phyloP scores from a whole-genome alignment of 306 rosid species.

The Trichosanthes cucumerina region DNA sequence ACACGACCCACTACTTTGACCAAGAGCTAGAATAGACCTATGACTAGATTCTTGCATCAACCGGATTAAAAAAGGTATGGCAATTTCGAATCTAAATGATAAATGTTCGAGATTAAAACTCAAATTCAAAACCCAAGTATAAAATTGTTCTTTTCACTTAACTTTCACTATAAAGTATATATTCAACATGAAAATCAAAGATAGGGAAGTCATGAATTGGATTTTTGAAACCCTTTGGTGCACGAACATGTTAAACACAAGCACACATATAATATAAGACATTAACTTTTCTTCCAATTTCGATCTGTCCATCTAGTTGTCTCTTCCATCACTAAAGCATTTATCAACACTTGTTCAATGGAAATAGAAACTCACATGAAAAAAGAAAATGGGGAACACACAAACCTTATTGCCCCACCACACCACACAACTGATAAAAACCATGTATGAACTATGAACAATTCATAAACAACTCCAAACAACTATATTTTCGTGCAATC shows the following conservation, averaged over 20 bases:
- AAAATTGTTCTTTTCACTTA: background rate
- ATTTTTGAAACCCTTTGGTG: background rate
- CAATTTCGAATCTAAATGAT: no score
- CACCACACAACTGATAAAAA: background rate
- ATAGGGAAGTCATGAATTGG: background rate
- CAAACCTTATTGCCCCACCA: background rate
- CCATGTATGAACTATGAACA: no score
- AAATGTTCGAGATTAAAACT: no score
- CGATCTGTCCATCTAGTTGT: conserved; percentile 16
- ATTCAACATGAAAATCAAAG: background rate
- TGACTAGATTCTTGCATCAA: no score
- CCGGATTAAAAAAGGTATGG: no score
- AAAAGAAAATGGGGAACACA: background rate
- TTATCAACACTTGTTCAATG: background rate
- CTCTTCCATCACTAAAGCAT: conserved; percentile 2
- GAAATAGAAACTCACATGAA: background rate
- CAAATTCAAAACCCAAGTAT: background rate
- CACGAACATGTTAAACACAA: no score
- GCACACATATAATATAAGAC: background rate
- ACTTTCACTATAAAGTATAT: background rate
- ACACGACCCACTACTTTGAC: no score
- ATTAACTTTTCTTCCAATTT: background rate
- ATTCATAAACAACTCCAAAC: no score
- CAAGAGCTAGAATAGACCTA: no score
- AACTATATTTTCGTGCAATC: no score